Evolutionary conservation across 1,284 basidiomycete species (phyloP).

Genomic region (Sphagnurus paluster): DNA sequence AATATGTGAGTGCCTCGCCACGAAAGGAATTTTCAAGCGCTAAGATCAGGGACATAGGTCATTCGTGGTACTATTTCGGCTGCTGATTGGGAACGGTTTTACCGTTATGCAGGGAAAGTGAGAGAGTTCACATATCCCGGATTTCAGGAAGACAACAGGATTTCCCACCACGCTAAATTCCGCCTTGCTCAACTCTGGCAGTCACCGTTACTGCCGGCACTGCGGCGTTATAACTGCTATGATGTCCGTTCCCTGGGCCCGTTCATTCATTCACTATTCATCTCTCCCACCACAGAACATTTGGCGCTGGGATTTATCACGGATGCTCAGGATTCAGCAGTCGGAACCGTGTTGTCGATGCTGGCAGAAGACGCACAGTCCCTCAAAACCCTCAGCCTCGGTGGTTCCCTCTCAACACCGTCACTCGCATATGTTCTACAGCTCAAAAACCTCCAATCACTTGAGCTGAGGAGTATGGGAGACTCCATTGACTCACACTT

Average conservation of each 20-base stretch:
- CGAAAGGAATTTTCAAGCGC: background rate
- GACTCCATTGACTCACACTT: constrained; percentile 6
- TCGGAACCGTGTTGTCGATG: constrained; percentile 11
- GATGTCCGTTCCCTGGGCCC: constrained; percentile 7
- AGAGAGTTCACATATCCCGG: constrained; percentile 11
- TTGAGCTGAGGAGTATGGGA: constrained; percentile 7
- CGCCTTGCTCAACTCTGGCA: constrained; percentile 12
- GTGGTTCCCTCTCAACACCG: constrained; percentile 2
- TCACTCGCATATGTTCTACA: constrained; percentile 5
- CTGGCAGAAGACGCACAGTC: constrained; percentile 7
- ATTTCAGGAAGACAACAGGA: constrained; percentile 3
- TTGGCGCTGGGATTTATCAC: constrained; percentile 8
- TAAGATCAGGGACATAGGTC: constrained; percentile 4
- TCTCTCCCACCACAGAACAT: constrained; percentile 7
- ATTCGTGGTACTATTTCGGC: constrained; percentile 9
- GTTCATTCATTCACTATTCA: constrained; percentile 15
- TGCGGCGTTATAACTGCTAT: constrained; percentile 11
- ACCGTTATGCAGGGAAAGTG: constrained; percentile 13
- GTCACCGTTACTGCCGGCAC: constrained; percentile 10
- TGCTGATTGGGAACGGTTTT: constrained; percentile 10
- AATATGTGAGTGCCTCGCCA: constrained; percentile 17
- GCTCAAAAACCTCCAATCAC: constrained; percentile 5
- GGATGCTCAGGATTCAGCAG: constrained; percentile 9
- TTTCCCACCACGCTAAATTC: constrained; percentile 10
- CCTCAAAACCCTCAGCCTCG: constrained; percentile 4